phyloP scores from a whole-genome alignment of 2,329 filamentous ascomycete species.

The Phyllosticta capitalensis region DNA sequence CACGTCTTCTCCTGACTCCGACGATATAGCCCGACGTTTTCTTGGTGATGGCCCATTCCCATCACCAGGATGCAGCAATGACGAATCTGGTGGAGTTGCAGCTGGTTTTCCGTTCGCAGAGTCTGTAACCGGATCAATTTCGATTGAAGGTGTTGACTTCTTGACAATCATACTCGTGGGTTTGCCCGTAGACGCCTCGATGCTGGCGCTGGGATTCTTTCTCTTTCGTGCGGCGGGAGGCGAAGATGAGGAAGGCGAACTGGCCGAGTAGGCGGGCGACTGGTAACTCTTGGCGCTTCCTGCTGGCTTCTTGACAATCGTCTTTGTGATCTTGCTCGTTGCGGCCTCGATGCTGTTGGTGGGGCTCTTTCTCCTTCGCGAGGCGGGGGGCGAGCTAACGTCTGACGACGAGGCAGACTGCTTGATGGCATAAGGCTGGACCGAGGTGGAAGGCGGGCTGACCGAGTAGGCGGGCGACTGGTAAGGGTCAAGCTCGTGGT shows the following conservation, averaged over 20 bases:
- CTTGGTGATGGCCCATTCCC: too few relatives aligned
- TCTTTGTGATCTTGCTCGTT: conserved; percentile 62
- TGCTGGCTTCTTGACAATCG: conserved; percentile 69
- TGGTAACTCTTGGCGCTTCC: conserved; percentile 52
- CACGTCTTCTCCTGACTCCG: too few relatives aligned
- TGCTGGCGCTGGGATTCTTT: conserved; percentile 60
- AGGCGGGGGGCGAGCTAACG: conserved; percentile 47
- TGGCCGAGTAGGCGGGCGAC: conserved; percentile 42
- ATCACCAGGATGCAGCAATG: too few relatives aligned
- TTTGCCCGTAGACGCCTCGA: conserved; percentile 51
- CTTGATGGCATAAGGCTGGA: conserved; percentile 62
- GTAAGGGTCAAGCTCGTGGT: conserved; percentile 18
- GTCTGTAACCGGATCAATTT: too few relatives aligned
- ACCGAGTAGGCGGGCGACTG: conserved; percentile 37
- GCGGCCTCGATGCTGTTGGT: conserved; percentile 54
- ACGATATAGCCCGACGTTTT: too few relatives aligned
- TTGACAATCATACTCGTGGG: conserved; percentile 73
- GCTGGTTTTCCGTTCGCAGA: too few relatives aligned
- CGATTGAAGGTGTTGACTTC: conserved; percentile 40
- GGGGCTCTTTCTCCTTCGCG: conserved; percentile 62
- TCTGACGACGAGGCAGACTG: conserved; percentile 47
- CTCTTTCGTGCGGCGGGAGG: conserved; percentile 59
- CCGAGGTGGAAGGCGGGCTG: conserved; percentile 58
- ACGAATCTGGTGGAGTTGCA: too few relatives aligned
- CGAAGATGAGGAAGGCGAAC: conserved; percentile 56